A percentile compares a stretch with the other conserved stretches of the same genome.
These are phyloP conservation scores for Crassisporium funariophilum DNA, from an alignment of 768 basidiomycete genomes.

Conservation along the genomic window DNA sequence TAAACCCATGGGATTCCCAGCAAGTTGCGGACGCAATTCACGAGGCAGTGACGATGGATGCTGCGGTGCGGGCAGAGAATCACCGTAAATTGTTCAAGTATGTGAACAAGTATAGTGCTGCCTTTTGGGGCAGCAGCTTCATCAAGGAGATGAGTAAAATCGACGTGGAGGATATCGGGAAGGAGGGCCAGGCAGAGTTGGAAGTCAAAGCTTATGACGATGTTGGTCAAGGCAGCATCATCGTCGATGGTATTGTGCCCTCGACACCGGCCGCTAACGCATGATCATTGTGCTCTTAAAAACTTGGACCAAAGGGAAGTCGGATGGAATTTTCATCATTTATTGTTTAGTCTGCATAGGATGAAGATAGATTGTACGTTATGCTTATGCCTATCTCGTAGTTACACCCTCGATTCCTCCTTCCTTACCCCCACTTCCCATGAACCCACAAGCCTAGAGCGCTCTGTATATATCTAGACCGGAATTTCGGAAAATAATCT, in stretches of 20 bases:
- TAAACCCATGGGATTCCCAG: slow-evolving; percentile 99
- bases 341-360: no score
- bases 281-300: no score
- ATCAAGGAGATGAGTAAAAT: slow-evolving; percentile 81
- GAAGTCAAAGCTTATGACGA: slow-evolving; percentile 25
- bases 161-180: slow-evolving; percentile 39
- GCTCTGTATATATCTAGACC: no score
- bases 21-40: slow-evolving; percentile 97
- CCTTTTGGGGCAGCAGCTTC: slow-evolving; percentile 91
- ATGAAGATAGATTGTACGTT: no score
- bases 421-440: slow-evolving; percentile 23
- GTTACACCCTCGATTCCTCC: no score
- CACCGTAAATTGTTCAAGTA: slow-evolving; percentile 96
- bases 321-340: no score
- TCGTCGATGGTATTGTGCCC: slow-evolving; percentile 39
- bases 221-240: slow-evolving; percentile 31
- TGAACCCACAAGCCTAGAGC: not conserved
- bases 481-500: no score
- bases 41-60: slow-evolving; percentile 89
- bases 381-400: no score
- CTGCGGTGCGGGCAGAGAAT: slow-evolving; percentile 83
- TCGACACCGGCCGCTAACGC: slow-evolving; percentile 16
- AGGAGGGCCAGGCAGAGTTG: slow-evolving; percentile 37
- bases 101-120: slow-evolving; percentile 91
- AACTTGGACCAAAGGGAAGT: no score